Conservation (phyloP, 768 basidiomycete species). For the Naganishia antarctica region DNA sequence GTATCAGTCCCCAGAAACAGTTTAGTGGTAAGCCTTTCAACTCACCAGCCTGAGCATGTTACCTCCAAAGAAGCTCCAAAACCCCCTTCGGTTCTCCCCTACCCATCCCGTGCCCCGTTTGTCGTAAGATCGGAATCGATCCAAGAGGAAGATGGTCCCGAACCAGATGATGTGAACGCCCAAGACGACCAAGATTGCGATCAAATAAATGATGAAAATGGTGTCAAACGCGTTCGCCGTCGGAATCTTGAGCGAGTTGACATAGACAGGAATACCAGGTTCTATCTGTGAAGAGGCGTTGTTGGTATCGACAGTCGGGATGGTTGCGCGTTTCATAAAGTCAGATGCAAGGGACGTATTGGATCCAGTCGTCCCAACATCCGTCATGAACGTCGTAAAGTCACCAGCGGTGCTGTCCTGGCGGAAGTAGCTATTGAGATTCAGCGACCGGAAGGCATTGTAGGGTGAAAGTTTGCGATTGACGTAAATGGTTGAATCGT, state of each 20-base stretch:
- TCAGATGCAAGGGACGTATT: slow-evolving; percentile 1
- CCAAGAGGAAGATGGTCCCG: slow-evolving; percentile 49
- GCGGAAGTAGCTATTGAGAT: slow-evolving; percentile 55
- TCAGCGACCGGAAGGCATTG: slow-evolving; percentile 51
- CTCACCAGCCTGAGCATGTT: slow-evolving; percentile 61
- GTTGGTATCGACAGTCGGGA: slow-evolving; percentile 34
- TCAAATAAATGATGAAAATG: slow-evolving; percentile 68
- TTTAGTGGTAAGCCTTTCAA: slow-evolving; percentile 2
- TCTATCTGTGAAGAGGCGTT: slow-evolving; percentile 52
- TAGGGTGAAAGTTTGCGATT: slow-evolving; percentile 78
- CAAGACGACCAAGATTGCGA: slow-evolving; percentile 61
- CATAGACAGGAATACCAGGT: slow-evolving; percentile 77
- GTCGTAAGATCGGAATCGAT: slow-evolving; percentile 41
- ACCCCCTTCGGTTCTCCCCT: slow-evolving; percentile 32
- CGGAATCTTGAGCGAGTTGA: slow-evolving; percentile 69
- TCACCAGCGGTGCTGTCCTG: slow-evolving; percentile 43
- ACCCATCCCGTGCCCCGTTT: slow-evolving; percentile 37
- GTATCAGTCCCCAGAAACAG: neutral
- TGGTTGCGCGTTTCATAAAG: slow-evolving; percentile 33
- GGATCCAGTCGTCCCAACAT: slow-evolving; percentile 12
- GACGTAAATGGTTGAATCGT: slow-evolving; percentile 66
- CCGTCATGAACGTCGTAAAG: slow-evolving; percentile 27
- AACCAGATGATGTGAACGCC: slow-evolving; percentile 58
- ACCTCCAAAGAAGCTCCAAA: slow-evolving; percentile 39
- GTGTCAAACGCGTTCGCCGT: slow-evolving; percentile 88